phyloP scores from a whole-genome alignment of 306 rosid species.

The Glycine latifolia region DNA sequence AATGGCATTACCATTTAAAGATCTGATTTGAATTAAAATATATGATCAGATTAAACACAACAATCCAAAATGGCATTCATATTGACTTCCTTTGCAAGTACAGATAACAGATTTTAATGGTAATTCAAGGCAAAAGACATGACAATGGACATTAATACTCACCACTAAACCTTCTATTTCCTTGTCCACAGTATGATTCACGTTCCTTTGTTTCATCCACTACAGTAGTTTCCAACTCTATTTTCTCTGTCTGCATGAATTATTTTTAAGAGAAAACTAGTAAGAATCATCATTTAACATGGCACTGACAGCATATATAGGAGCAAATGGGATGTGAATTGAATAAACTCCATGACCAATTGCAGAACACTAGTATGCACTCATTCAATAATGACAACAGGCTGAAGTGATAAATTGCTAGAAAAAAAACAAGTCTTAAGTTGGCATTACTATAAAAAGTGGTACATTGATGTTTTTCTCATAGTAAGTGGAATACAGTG shows the following conservation, averaged over 20 bases:
- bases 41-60: constrained; percentile 31
- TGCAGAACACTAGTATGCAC: no score
- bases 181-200: constrained; percentile 91
- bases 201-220: constrained; percentile 99
- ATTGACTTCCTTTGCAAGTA: constrained; percentile 11
- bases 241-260: constrained; percentile 83
- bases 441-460: no score
- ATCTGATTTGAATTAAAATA: background rate
- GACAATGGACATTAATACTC: constrained; percentile 49
- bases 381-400: no score
- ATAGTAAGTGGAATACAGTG: no score
- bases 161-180: constrained; percentile 94
- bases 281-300: constrained; percentile 35
- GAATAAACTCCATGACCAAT: no score
- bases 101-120: constrained; percentile 28
- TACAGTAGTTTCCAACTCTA: constrained; percentile 97
- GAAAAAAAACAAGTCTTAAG: no score
- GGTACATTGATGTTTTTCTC: no score
- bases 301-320: constrained; percentile 7
- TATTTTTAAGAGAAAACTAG: constrained; percentile 32
- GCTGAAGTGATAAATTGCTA: no score
- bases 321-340: no score
- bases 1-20: constrained; percentile 9
- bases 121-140: constrained; percentile 21
- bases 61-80: constrained; percentile 25